A percentile compares a stretch with the other conserved stretches of the same genome.
Evolutionary conservation across 352 stramenopile species (phyloP).

Genomic region (Peronospora destructor): DNA sequence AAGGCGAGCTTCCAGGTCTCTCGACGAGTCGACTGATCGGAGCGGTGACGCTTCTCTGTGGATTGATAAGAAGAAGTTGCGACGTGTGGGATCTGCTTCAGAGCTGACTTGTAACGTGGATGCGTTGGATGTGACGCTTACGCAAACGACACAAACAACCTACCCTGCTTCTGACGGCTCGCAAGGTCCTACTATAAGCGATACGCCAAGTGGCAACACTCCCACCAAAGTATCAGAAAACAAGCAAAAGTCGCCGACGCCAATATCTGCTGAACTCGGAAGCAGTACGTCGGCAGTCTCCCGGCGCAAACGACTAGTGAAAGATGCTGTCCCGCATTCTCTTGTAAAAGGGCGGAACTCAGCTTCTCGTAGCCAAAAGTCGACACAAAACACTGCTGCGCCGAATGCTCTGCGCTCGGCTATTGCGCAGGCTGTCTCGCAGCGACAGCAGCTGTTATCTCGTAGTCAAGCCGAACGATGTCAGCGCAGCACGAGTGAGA

Average conservation of each 20-base stretch:
- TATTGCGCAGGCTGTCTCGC: conserved; percentile 19
- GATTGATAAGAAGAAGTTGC: neutral
- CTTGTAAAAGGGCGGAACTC: neutral
- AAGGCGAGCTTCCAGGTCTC: neutral
- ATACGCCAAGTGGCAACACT: conserved; percentile 1
- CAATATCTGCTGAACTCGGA: neutral
- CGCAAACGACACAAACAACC: conserved; percentile 9
- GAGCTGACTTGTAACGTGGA: neutral
- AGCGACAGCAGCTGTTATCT: conserved; percentile 19
- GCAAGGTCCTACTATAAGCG: neutral
- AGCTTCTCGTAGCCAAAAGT: no score
- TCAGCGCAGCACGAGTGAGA: conserved; percentile 7
- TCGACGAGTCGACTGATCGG: neutral
- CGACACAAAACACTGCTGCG: conserved; percentile 1
- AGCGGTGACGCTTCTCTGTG: neutral
- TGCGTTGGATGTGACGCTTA: neutral
- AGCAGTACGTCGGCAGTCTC: no score
- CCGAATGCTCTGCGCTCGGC: conserved; percentile 13
- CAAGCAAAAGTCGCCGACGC: neutral
- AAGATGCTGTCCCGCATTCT: no score
- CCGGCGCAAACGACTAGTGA: no score
- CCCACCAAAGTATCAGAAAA: neutral
- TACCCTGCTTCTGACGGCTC: conserved; percentile 1
- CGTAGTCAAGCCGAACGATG: conserved; percentile 1
- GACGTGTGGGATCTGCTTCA: neutral